Conservation (phyloP, 192 early-diverging fungal genomes). For the Funneliformis mosseae region DNA sequence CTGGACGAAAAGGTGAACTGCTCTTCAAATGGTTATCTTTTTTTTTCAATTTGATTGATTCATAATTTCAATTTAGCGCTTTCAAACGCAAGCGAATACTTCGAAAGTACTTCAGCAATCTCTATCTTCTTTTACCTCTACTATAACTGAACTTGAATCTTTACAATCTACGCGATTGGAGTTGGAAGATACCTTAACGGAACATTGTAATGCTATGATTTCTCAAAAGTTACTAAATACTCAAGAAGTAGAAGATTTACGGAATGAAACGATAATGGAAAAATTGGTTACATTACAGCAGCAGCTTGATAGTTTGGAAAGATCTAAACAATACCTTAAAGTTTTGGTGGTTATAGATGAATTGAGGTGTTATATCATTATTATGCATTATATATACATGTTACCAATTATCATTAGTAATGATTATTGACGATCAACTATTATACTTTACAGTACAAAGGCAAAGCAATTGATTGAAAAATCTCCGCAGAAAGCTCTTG, state of each 20-base stretch:
- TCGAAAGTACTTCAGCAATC: background rate
- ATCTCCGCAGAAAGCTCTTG: slow-evolving; percentile 43
- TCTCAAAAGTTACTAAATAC: background rate
- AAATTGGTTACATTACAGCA: slow-evolving; percentile 40
- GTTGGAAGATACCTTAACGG: slow-evolving; percentile 13
- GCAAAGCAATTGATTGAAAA: slow-evolving; percentile 42
- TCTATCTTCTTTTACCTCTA: slow-evolving; percentile 9
- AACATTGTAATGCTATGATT: background rate
- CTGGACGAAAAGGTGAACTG: slow-evolving; percentile 37
- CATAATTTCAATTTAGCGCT: background rate
- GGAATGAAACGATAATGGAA: slow-evolving; percentile 15
- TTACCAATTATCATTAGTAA: background rate
- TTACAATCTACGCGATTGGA: slow-evolving; percentile 26
- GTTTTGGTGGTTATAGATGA: slow-evolving; percentile 46
- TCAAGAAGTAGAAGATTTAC: background rate
- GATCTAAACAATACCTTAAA: slow-evolving; percentile 47
- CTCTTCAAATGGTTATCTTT: background rate
- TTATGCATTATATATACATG: slow-evolving; percentile 16
- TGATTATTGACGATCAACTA: background rate
- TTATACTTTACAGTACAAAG: slow-evolving; percentile 34
- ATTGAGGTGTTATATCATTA: slow-evolving; percentile 42
- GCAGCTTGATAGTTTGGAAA: slow-evolving; percentile 38
- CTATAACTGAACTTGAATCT: slow-evolving; percentile 18
- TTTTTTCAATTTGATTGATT: background rate
- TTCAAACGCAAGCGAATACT: background rate